A percentile compares a stretch with the other conserved stretches of the same genome.
phyloP scores from a whole-genome alignment of 2,329 filamentous ascomycete species.

The Arthrobotrys musiformis region DNA sequence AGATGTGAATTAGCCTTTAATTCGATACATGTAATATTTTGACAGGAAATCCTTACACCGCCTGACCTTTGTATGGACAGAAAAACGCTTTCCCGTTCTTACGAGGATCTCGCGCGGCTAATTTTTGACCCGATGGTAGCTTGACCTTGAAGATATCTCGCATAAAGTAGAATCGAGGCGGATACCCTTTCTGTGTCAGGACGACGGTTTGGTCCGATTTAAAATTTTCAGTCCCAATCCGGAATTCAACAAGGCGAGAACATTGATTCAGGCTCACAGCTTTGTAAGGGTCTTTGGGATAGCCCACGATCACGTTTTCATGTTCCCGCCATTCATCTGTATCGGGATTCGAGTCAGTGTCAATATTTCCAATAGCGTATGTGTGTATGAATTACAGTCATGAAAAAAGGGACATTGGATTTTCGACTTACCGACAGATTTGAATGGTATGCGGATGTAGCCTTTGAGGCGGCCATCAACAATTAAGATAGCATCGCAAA shows the following conservation, averaged over 20 bases:
- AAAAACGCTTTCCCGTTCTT: slow-evolving; percentile 22
- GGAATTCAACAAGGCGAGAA: slow-evolving; percentile 15
- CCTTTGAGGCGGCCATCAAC: slow-evolving; percentile 24
- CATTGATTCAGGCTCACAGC: slow-evolving; percentile 21
- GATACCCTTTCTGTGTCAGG: slow-evolving; percentile 35
- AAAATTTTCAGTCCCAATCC: slow-evolving; percentile 20
- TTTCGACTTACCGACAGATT: slow-evolving; percentile 15
- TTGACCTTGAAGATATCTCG: slow-evolving; percentile 38
- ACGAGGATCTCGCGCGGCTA: neutral
- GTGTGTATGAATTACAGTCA: neutral
- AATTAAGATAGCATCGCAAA: slow-evolving; percentile 4
- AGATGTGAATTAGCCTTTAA: neutral
- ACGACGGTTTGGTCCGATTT: slow-evolving; percentile 39
- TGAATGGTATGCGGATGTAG: slow-evolving; percentile 39
- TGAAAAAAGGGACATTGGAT: neutral
- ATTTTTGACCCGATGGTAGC: neutral
- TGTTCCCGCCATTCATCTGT: slow-evolving; percentile 43
- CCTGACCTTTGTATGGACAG: slow-evolving; percentile 51
- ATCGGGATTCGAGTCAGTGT: neutral
- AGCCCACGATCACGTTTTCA: slow-evolving; percentile 36
- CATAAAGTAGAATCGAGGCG: slow-evolving; percentile 38
- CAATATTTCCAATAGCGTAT: neutral
- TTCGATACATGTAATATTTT: neutral
- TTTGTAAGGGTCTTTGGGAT: slow-evolving; percentile 44
- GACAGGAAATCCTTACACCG: slow-evolving; percentile 19